These are phyloP conservation scores for Yamadazyma pseudoaaseri DNA, from an alignment of 1,139 yeast species.

Conservation along the genomic window DNA sequence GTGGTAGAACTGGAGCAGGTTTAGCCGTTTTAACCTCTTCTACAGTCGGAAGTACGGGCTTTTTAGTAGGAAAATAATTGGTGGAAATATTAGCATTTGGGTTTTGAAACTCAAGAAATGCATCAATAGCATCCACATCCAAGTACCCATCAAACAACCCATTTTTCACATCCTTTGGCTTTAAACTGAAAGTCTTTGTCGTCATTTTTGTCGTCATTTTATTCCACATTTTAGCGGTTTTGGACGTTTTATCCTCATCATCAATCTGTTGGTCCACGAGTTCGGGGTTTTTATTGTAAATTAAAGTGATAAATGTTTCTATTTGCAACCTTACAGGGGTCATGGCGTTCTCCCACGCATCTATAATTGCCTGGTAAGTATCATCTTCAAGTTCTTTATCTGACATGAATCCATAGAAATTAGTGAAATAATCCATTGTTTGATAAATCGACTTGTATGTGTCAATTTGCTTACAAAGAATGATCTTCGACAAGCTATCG, in stretches of 20 bases:
- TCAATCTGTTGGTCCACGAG: conserved; percentile 30
- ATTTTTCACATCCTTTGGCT: conserved; percentile 26
- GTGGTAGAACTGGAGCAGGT: conserved; percentile 25
- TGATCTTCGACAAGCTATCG: conserved; percentile 36
- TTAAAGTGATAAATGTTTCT: conserved; percentile 33
- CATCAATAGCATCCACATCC: conserved; percentile 33
- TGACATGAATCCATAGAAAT: conserved; percentile 36
- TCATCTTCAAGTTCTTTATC: conserved; percentile 9
- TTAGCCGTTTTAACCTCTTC: too few relatives aligned
- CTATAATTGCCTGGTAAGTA: conserved; percentile 24
- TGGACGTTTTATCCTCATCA: conserved; percentile 26
- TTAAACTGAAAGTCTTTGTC: conserved; percentile 25
- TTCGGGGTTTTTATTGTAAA: conserved; percentile 33
- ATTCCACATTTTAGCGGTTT: conserved; percentile 26
- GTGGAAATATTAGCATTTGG: conserved; percentile 26
- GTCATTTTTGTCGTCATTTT: conserved; percentile 23
- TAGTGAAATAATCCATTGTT: conserved; percentile 30
- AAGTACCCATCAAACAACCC: conserved; percentile 35
- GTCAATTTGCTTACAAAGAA: conserved; percentile 31
- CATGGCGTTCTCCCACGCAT: conserved; percentile 33
- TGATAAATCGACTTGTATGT: conserved; percentile 27
- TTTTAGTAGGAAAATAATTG: conserved; percentile 29
- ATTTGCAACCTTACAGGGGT: conserved; percentile 34
- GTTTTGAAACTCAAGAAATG: conserved; percentile 31
- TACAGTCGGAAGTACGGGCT: conserved; percentile 14